phyloP scores from a whole-genome alignment of 139 green algal genomes.

The Nannochloris sp. region DNA sequence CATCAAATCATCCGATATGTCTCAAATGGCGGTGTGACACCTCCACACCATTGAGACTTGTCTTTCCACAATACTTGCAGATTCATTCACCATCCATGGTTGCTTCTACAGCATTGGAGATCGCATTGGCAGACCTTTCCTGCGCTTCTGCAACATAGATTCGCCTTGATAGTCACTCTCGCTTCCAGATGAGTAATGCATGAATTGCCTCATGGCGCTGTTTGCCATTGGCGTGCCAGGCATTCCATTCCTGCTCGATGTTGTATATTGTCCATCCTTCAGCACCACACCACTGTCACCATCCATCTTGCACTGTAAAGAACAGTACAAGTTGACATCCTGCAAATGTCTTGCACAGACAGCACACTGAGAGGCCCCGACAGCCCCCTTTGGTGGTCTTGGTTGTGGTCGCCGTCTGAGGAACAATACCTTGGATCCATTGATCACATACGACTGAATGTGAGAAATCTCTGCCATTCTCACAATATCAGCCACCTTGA shows the following conservation, averaged over 20 bases:
- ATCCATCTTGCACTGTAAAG: slow-evolving; percentile 38
- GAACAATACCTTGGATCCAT: slow-evolving; percentile 68
- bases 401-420: slow-evolving; percentile 62
- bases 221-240: no score
- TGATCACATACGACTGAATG: slow-evolving; percentile 81
- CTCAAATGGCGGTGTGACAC: no score
- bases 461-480: slow-evolving; percentile 38
- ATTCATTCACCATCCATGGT: background rate
- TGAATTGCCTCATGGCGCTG: background rate
- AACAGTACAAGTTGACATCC: slow-evolving; percentile 32
- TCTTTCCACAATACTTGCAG: no score
- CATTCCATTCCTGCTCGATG: no score
- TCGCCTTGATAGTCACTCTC: background rate
- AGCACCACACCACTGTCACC: background rate
- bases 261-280: no score
- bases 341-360: slow-evolving; percentile 33
- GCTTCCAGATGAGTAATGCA: background rate
- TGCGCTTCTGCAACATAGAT: background rate
- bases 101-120: background rate
- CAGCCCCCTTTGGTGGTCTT: slow-evolving; percentile 32
- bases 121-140: background rate
- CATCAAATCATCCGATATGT: no score
- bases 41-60: no score
- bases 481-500: slow-evolving; percentile 59
- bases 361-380: slow-evolving; percentile 19